A percentile compares a stretch with the other conserved stretches of the same genome.
These are phyloP conservation scores for Emiliania huxleyi DNA, from an alignment of 78 protist species.

Conservation along the genomic window DNA sequence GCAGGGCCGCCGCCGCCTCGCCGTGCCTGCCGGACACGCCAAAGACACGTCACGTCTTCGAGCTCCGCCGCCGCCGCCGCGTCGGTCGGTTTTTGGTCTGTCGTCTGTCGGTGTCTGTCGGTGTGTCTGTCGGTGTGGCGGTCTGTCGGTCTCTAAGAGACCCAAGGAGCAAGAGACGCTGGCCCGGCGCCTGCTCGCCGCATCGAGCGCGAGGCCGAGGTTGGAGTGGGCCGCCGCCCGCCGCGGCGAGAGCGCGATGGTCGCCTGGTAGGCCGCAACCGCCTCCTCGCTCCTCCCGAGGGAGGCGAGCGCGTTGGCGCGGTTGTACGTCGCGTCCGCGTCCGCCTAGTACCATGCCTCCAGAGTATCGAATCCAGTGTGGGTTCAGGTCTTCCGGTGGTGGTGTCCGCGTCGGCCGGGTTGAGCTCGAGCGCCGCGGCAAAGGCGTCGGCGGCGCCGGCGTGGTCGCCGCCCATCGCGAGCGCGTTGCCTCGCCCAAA, in stretches of 20 bases:
- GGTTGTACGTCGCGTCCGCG: background rate
- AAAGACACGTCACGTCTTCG: too few species aligned
- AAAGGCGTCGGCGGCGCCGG: background rate
- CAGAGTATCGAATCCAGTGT: too few species aligned
- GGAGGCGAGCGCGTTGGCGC: background rate
- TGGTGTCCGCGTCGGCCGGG: background rate
- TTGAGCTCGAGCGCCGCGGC: background rate
- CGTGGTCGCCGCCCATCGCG: background rate
- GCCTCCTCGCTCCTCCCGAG: background rate
- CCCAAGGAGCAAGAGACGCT: too few species aligned
- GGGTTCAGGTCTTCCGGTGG: too few species aligned
- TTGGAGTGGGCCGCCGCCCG: background rate
- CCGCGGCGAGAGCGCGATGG: background rate
- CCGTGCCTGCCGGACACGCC: background rate
- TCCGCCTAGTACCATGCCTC: background rate
- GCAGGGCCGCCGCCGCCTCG: background rate
- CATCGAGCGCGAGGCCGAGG: background rate
- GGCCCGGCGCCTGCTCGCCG: too few species aligned
- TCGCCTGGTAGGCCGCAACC: background rate
- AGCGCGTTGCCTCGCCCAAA: background rate
- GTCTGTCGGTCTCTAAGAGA: too few species aligned
- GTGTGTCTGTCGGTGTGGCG: too few species aligned
- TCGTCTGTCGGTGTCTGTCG: too few species aligned
- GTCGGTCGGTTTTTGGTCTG: too few species aligned
- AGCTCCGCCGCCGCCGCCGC: too few species aligned